phyloP scores from a whole-genome alignment of 2,329 filamentous ascomycete genomes.

The Fusarium xylarioides region DNA sequence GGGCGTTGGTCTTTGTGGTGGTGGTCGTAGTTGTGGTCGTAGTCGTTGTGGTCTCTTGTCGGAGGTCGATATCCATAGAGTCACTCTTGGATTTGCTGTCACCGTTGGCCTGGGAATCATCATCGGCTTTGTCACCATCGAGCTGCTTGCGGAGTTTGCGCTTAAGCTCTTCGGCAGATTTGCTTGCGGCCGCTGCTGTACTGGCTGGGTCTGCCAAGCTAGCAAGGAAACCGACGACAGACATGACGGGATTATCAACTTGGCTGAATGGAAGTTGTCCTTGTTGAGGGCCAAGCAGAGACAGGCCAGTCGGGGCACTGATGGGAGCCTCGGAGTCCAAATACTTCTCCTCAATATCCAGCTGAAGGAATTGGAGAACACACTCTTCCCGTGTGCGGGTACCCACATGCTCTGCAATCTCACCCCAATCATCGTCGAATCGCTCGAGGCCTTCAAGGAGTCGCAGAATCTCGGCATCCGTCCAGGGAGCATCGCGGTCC shows the following conservation, averaged over 20 bases:
- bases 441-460: constrained; percentile 90
- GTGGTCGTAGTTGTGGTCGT: constrained; percentile 61
- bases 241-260: constrained; percentile 95
- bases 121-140: constrained; percentile 59
- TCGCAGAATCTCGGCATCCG: constrained; percentile 86
- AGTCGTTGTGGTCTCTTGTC: constrained; percentile 62
- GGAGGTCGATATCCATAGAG: constrained; percentile 71
- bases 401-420: constrained; percentile 90
- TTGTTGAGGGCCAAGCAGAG: constrained; percentile 75
- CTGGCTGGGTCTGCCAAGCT: constrained; percentile 89
- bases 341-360: constrained; percentile 98
- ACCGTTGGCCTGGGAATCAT: constrained; percentile 64
- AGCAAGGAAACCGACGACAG: constrained; percentile 92
- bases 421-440: constrained; percentile 95
- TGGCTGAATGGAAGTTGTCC: constrained; percentile 90
- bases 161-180: constrained; percentile 86
- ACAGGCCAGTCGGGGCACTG: constrained; percentile 65
- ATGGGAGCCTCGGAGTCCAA: constrained; percentile 75
- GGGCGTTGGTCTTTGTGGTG: constrained; percentile 56
- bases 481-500: constrained; percentile 89
- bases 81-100: constrained; percentile 67
- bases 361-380: constrained; percentile 92
- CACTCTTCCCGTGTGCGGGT: constrained; percentile 95
- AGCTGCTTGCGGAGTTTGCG: constrained; percentile 81
- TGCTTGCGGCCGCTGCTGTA: constrained; percentile 88